phyloP scores from a whole-genome alignment of 768 basidiomycete species.

The Strobilomyces echinocephalus region DNA sequence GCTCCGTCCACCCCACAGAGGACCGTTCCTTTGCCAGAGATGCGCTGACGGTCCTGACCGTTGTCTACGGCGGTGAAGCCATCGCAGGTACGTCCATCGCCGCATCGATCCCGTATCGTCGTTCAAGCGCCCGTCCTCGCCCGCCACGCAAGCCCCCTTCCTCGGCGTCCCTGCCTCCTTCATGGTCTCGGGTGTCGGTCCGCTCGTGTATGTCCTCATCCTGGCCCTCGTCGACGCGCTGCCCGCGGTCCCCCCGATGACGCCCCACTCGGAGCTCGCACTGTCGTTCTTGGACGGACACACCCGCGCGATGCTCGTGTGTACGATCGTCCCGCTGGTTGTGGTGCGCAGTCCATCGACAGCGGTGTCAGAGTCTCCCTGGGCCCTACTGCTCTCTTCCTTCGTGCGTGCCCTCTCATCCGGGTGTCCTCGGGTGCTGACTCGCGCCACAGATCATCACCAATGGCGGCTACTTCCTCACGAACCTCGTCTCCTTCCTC shows the following conservation, averaged over 20 bases:
- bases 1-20: constrained; percentile 34
- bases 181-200: constrained; percentile 65
- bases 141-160: constrained; percentile 44
- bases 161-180: constrained; percentile 71
- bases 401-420: constrained; percentile 42
- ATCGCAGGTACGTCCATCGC: constrained; percentile 46
- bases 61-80: constrained; percentile 79
- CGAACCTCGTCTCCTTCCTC: constrained; percentile 70
- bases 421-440: no score
- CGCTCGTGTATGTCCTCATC: constrained; percentile 52
- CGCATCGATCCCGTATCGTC: background rate
- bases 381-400: constrained; percentile 71
- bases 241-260: constrained; percentile 45
- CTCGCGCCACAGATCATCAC: constrained; percentile 48
- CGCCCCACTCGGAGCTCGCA: constrained; percentile 60
- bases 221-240: constrained; percentile 62
- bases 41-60: constrained; percentile 51
- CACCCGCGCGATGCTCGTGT: constrained; percentile 73
- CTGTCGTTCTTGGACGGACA: constrained; percentile 73
- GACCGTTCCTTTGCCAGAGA: constrained; percentile 55
- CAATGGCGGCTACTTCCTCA: constrained; percentile 79
- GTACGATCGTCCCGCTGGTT: constrained; percentile 68
- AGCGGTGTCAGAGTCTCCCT: constrained; percentile 59
- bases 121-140: background rate
- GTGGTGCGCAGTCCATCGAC: constrained; percentile 51